These are phyloP conservation scores for Tylopilus felleus DNA, from an alignment of 768 basidiomycete genomes.

Conservation along the genomic window DNA sequence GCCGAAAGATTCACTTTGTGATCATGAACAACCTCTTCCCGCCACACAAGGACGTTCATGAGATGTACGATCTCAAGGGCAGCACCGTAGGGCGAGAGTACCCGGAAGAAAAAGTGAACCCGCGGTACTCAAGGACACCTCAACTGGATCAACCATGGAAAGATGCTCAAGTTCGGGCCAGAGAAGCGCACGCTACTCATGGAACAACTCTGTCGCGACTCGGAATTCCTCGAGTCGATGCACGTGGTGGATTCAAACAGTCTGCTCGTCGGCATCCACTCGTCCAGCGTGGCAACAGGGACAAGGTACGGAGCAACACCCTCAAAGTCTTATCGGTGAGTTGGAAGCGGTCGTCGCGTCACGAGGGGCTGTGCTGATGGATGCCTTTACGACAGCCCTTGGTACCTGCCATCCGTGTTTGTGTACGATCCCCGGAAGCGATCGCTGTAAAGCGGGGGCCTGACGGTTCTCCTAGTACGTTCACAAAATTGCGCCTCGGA, in stretches of 20 bases:
- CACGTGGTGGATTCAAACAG: constrained; percentile 98
- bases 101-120: constrained; percentile 79
- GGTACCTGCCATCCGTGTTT: constrained; percentile 59
- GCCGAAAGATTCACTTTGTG: constrained; percentile 96
- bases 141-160: constrained; percentile 87
- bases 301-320: constrained; percentile 87
- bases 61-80: constrained; percentile 96
- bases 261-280: constrained; percentile 90
- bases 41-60: constrained; percentile 94
- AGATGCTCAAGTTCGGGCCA: constrained; percentile 86
- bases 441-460: constrained; percentile 82
- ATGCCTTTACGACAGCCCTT: constrained; percentile 51
- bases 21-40: constrained; percentile 99
- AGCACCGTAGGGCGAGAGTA: constrained; percentile 87
- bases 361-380: neutral
- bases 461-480: too few relatives aligned
- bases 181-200: constrained; percentile 89
- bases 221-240: constrained; percentile 77
- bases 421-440: constrained; percentile 63
- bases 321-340: constrained; percentile 93
- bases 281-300: constrained; percentile 84
- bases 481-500: too few relatives aligned
- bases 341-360: constrained; percentile 33
- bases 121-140: constrained; percentile 95
- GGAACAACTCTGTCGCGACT: constrained; percentile 87